A percentile compares a stretch with the other conserved stretches of the same genome.
Conservation (phyloP, 805 yeast genomes). For the Starmera amethionina region DNA sequence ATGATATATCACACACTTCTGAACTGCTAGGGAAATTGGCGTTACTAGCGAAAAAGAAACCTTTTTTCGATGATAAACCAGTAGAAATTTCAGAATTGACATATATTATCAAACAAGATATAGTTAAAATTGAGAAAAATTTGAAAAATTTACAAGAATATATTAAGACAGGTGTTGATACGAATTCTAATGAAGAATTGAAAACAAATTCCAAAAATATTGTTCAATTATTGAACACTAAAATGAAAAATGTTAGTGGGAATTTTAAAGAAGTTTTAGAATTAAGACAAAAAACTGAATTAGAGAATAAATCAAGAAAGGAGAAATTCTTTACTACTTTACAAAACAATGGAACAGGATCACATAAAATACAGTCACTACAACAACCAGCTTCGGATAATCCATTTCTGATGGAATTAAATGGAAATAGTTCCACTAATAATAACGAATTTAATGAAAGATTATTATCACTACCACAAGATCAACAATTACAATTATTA, state of each 20-base stretch:
- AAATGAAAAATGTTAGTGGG: slow-evolving; percentile 86
- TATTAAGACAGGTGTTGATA: slow-evolving; percentile 29
- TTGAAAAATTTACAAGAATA: slow-evolving; percentile 52
- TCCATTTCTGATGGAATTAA: slow-evolving; percentile 25
- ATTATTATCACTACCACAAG: slow-evolving; percentile 70
- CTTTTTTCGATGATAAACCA: slow-evolving; percentile 89
- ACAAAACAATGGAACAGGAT: slow-evolving; percentile 5
- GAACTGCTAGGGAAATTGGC: slow-evolving; percentile 75
- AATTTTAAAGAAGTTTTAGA: slow-evolving; percentile 87
- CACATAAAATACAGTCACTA: slow-evolving; percentile 18
- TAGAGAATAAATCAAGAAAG: slow-evolving; percentile 70
- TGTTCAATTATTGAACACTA: slow-evolving; percentile 75
- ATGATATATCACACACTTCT: slow-evolving; percentile 81
- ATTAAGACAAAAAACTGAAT: slow-evolving; percentile 74
- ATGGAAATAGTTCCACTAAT: not conserved
- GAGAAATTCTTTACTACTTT: slow-evolving; percentile 63
- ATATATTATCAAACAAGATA: slow-evolving; percentile 67
- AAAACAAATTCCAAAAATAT: slow-evolving; percentile 79
- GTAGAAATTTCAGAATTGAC: slow-evolving; percentile 90
- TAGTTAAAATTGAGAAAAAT: slow-evolving; percentile 68
- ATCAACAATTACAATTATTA: slow-evolving; percentile 69
- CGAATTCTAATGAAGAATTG: slow-evolving; percentile 34
- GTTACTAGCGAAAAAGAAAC: slow-evolving; percentile 74
- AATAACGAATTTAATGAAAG: not conserved
- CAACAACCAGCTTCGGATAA: slow-evolving; percentile 19